Conservation (phyloP, 2,329 filamentous ascomycete species). For the Scedosporium dehoogii region DNA sequence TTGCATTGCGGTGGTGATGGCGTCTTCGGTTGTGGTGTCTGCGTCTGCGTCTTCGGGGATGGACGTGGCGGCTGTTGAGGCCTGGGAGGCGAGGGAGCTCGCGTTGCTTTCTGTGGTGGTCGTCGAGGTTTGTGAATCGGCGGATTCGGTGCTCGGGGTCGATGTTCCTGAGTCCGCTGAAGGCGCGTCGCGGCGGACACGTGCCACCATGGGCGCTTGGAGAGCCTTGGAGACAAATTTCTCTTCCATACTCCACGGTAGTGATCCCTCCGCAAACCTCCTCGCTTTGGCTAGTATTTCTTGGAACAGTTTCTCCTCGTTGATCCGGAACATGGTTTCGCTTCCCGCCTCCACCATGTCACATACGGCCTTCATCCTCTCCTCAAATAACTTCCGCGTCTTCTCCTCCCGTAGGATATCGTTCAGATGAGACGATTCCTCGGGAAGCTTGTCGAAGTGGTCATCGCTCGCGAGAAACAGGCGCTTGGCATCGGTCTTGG, state of each 20-base stretch:
- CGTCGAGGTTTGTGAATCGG: constrained; percentile 32
- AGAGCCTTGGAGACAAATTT: constrained; percentile 69
- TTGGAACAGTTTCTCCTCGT: constrained; percentile 55
- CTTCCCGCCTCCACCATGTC: constrained; percentile 76
- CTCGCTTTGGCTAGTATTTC: constrained; percentile 63
- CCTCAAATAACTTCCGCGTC: constrained; percentile 44
- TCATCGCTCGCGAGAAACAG: constrained; percentile 63
- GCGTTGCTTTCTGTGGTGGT: constrained; percentile 23
- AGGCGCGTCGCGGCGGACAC: constrained; percentile 35
- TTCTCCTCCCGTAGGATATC: constrained; percentile 41
- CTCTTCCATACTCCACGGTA: constrained; percentile 78
- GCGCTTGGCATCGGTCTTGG: constrained; percentile 39
- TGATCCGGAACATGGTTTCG: constrained; percentile 78
- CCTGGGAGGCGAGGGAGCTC: constrained; percentile 21
- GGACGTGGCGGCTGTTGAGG: constrained; percentile 36
- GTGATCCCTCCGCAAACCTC: constrained; percentile 49
- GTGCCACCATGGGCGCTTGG: constrained; percentile 63
- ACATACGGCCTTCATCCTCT: constrained; percentile 61
- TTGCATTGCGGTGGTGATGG: constrained; percentile 30
- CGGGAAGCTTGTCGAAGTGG: constrained; percentile 54
- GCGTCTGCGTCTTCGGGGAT: constrained; percentile 22
- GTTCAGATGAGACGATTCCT: constrained; percentile 46
- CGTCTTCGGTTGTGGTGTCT: constrained; percentile 19
- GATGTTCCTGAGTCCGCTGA: constrained; percentile 8
- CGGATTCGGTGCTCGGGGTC: constrained; percentile 19